These are phyloP conservation scores for Epithemia pelagica DNA, from an alignment of 108 stramenopile genomes.

Conservation along the genomic window DNA sequence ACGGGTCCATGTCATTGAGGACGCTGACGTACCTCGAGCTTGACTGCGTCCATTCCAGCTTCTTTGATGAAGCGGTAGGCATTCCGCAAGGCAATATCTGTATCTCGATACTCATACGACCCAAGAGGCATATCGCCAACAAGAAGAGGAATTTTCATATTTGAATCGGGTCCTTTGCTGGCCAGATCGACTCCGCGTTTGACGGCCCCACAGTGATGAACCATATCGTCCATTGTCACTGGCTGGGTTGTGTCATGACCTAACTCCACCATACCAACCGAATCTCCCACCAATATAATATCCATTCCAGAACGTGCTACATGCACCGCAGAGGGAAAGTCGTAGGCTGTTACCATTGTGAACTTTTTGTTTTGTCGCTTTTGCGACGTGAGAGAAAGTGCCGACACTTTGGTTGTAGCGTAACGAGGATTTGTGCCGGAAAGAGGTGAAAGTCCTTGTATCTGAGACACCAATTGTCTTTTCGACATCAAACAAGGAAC, in stretches of 20 bases:
- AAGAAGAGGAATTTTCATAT: slow-evolving; percentile 61
- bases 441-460: too few relatives aligned
- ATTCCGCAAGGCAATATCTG: slow-evolving; percentile 79
- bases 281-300: slow-evolving; percentile 88
- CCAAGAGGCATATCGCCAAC: slow-evolving; percentile 99
- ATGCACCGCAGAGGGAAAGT: slow-evolving; percentile 96
- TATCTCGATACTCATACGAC: slow-evolving; percentile 85
- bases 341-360: slow-evolving; percentile 96
- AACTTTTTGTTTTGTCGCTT: slow-evolving; percentile 76
- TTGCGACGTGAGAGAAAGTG: slow-evolving; percentile 68
- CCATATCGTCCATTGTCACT: slow-evolving; percentile 93
- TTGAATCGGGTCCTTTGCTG: slow-evolving; percentile 2
- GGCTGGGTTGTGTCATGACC: slow-evolving; percentile 96
- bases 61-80: slow-evolving; percentile 90
- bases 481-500: too few relatives aligned
- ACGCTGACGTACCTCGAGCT: slow-evolving; percentile 83
- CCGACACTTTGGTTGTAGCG: slow-evolving; percentile 42
- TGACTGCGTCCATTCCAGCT: slow-evolving; percentile 87
- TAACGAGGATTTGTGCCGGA: too few relatives aligned
- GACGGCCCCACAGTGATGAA: slow-evolving; percentile 93
- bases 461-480: too few relatives aligned
- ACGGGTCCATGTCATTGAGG: too few relatives aligned
- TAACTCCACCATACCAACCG: slow-evolving; percentile 89
- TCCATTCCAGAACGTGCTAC: slow-evolving; percentile 96
- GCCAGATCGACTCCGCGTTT: slow-evolving; percentile 59